phyloP scores from a whole-genome alignment of 208 protist species.

The Kentomonas sorsogonicus region DNA sequence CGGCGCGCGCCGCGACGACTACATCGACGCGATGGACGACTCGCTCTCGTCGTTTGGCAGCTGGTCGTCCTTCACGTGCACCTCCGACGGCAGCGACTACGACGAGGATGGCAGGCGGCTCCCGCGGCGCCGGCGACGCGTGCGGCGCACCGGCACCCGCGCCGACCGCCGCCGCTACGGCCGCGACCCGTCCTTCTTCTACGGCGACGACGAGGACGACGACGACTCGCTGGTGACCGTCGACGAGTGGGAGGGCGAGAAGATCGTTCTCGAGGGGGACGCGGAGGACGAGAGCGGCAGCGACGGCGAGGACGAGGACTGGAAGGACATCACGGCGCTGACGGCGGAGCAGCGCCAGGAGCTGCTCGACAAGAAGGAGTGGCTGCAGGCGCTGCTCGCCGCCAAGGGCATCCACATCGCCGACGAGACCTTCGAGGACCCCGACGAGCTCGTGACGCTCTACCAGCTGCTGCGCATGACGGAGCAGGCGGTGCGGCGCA shows the following conservation, averaged over 20 bases:
- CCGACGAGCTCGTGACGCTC: conserved; percentile 21
- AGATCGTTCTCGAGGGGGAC: too few relatives aligned
- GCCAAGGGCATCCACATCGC: conserved; percentile 31
- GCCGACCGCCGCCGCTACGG: too few relatives aligned
- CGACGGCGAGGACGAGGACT: conserved; percentile 9
- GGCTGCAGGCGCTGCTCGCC: conserved; percentile 20
- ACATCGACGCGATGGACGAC: conserved; percentile 11
- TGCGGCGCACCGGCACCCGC: too few relatives aligned
- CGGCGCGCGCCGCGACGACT: conserved; percentile 4
- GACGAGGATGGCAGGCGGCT: neutral
- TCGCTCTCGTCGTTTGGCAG: too few relatives aligned
- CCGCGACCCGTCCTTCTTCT: too few relatives aligned
- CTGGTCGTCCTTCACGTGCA: conserved; percentile 17
- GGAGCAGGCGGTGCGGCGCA: conserved; percentile 11
- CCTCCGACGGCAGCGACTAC: neutral
- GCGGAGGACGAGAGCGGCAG: neutral
- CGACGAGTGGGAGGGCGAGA: neutral
- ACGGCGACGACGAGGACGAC: neutral
- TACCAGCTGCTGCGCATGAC: conserved; percentile 29
- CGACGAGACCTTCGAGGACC: conserved; percentile 25
- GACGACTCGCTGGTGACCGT: neutral
- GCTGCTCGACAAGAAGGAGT: conserved; percentile 18
- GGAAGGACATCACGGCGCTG: conserved; percentile 13
- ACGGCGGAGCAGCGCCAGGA: conserved; percentile 19
- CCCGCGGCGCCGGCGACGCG: neutral